Evolutionary conservation across 495 filamentous ascomycete genomes (phyloP).

Genomic region (Neurospora tetraspora): DNA sequence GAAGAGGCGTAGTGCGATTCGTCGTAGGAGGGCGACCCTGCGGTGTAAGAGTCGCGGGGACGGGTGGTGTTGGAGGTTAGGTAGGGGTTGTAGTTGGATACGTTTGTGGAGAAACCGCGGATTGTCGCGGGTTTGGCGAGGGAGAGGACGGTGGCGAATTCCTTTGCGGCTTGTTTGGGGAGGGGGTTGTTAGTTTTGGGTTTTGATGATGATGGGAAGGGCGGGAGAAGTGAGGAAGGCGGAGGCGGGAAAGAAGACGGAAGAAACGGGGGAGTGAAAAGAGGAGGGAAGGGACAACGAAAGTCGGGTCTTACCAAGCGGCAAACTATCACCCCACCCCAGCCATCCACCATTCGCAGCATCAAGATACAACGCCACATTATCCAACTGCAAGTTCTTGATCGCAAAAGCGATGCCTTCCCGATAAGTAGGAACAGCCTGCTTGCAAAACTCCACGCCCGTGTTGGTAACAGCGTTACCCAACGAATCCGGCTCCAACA

Average conservation of each 20-base stretch:
- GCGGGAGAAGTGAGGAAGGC: not conserved
- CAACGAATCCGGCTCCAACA: constrained; percentile 51
- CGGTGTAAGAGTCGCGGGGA: constrained; percentile 30
- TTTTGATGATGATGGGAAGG: not conserved
- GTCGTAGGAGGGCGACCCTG: constrained; percentile 41
- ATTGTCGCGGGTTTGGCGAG: constrained; percentile 32
- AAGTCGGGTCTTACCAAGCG: not conserved
- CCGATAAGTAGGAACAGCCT: constrained; percentile 45
- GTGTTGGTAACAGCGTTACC: constrained; percentile 55
- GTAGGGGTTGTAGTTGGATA: constrained; percentile 65
- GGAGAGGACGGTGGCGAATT: constrained; percentile 51
- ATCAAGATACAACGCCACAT: constrained; percentile 56
- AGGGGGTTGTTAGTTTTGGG: constrained; percentile 18
- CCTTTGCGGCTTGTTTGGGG: constrained; percentile 38
- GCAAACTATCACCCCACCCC: constrained; percentile 65
- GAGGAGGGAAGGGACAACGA: not conserved
- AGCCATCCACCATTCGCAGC: constrained; percentile 61
- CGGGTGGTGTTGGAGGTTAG: constrained; percentile 28
- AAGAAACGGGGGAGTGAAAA: too few relatives aligned
- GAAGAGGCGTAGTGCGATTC: constrained; percentile 58
- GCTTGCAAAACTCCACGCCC: constrained; percentile 40
- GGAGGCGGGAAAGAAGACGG: not conserved
- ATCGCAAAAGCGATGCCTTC: constrained; percentile 51
- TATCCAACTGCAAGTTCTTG: constrained; percentile 41
- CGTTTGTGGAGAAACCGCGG: constrained; percentile 64